phyloP scores from a whole-genome alignment of 2,329 filamentous ascomycete genomes.

The Fusarium sp. region DNA sequence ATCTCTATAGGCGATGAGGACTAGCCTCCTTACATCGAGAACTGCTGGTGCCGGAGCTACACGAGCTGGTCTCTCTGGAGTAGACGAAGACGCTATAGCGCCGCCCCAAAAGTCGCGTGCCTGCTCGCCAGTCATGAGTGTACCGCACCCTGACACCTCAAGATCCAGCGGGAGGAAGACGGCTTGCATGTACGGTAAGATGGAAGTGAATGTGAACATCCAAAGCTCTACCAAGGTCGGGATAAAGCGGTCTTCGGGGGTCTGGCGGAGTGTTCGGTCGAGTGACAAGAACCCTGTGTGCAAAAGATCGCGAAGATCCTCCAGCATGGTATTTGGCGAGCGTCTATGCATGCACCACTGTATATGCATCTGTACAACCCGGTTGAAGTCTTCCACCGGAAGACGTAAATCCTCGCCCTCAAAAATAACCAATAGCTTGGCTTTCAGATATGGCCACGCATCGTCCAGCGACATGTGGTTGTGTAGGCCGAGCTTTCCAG shows the following conservation, averaged over 20 bases:
- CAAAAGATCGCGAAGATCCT: constrained; percentile 80
- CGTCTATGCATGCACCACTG: constrained; percentile 81
- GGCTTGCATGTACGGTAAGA: constrained; percentile 93
- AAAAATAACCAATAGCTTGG: constrained; percentile 80
- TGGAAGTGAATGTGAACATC: constrained; percentile 90
- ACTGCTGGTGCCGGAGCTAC: constrained; percentile 64
- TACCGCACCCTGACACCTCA: constrained; percentile 87
- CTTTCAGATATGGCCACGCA: constrained; percentile 84
- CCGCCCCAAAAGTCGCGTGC: constrained; percentile 92
- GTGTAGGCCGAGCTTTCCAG: constrained; percentile 66
- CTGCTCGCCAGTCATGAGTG: constrained; percentile 80
- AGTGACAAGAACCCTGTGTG: constrained; percentile 86
- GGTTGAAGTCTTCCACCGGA: constrained; percentile 87
- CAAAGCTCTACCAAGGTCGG: constrained; percentile 92
- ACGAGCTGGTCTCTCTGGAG: constrained; percentile 48
- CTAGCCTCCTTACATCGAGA: constrained; percentile 88
- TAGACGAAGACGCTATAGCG: constrained; percentile 59
- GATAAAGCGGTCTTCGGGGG: constrained; percentile 88
- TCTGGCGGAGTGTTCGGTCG: constrained; percentile 82
- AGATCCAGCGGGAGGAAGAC: constrained; percentile 94
- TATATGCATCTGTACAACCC: constrained; percentile 81
- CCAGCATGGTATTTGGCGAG: constrained; percentile 75
- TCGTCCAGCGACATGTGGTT: constrained; percentile 80
- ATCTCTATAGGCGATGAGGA: constrained; percentile 89
- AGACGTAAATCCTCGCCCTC: constrained; percentile 82